Evolutionary conservation across 1,139 yeast genomes (phyloP).

Genomic region (Casaregolazyma suthepensis): DNA sequence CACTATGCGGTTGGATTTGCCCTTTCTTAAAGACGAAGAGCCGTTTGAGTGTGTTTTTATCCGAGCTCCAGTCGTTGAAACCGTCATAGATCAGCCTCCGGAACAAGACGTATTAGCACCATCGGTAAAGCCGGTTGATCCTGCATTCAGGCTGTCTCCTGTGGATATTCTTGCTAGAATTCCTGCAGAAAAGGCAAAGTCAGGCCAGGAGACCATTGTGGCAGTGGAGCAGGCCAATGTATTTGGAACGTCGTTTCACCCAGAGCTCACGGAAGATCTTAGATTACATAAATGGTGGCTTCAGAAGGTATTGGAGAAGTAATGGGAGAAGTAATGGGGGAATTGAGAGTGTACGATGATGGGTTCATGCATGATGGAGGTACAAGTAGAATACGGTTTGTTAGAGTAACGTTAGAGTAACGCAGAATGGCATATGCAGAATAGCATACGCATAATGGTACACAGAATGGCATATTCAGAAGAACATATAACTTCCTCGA

Average conservation of each 20-base stretch:
- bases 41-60: conserved; percentile 61
- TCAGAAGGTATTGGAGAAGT: conserved; percentile 21
- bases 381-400: no score
- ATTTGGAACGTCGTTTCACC: conserved; percentile 77
- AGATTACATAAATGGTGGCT: conserved; percentile 72
- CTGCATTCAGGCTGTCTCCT: conserved; percentile 10
- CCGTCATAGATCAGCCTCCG: conserved; percentile 13
- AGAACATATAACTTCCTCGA: neutral
- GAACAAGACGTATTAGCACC: conserved; percentile 14
- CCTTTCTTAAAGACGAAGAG: conserved; percentile 37
- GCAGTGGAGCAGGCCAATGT: conserved; percentile 67
- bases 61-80: conserved; percentile 63
- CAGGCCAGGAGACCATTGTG: conserved; percentile 40
- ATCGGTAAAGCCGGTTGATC: conserved; percentile 9
- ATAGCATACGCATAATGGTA: no score
- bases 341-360: no score
- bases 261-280: conserved; percentile 57
- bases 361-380: neutral
- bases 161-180: conserved; percentile 27
- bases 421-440: no score
- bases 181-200: conserved; percentile 13
- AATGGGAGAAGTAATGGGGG: neutral
- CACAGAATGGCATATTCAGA: neutral
- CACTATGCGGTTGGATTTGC: conserved; percentile 44
- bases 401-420: no score